phyloP scores from a whole-genome alignment of 1,284 basidiomycete genomes.

The Blastosporella zonata region DNA sequence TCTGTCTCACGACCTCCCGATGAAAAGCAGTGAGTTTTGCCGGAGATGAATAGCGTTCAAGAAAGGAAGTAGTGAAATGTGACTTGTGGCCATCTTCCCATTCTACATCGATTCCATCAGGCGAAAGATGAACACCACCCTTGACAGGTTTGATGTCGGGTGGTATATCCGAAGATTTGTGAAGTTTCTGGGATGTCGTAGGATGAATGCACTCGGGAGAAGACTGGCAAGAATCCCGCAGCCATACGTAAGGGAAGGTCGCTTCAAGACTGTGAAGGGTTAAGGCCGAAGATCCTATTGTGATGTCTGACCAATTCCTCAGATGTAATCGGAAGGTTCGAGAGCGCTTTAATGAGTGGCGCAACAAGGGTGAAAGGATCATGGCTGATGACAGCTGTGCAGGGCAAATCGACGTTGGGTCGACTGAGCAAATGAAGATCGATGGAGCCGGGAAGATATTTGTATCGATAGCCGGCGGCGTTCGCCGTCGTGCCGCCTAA shows the following conservation, averaged over 20 bases:
- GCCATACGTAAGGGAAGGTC: slow-evolving; percentile 48
- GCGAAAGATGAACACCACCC: slow-evolving; percentile 35
- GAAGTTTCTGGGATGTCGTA: slow-evolving; percentile 75
- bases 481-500: no score
- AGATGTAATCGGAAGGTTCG: background rate
- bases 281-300: slow-evolving; percentile 14
- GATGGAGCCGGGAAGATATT: no score
- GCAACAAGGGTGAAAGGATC: background rate
- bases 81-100: slow-evolving; percentile 64
- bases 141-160: slow-evolving; percentile 38
- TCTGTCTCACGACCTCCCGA: slow-evolving; percentile 12
- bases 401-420: no score
- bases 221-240: slow-evolving; percentile 48
- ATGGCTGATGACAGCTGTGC: background rate
- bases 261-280: slow-evolving; percentile 25
- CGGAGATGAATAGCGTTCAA: slow-evolving; percentile 44
- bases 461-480: no score
- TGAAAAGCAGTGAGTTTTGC: slow-evolving; percentile 17
- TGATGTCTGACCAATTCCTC: slow-evolving; percentile 18
- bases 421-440: no score
- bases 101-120: slow-evolving; percentile 45
- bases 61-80: slow-evolving; percentile 46
- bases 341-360: background rate
- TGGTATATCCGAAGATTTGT: slow-evolving; percentile 65
- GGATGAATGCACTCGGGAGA: slow-evolving; percentile 63